Evolutionary conservation across 306 rosid genomes (phyloP).

Genomic region (Prunus mume): DNA sequence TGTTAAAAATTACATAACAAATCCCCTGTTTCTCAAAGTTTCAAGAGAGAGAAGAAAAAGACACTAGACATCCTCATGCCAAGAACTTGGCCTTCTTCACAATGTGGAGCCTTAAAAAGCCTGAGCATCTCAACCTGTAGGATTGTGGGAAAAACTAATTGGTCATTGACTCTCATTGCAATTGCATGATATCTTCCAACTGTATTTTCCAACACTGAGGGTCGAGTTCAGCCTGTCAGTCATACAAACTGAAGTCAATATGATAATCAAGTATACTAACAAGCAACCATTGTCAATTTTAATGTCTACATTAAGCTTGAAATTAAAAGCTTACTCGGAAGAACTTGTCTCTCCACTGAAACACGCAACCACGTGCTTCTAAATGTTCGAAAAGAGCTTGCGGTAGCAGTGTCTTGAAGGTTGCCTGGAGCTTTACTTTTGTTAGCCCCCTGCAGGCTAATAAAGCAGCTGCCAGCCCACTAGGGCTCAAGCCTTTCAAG

Average conservation of each 20-base stretch:
- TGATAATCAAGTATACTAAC: background rate
- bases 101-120: background rate
- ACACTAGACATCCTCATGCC: background rate
- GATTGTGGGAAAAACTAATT: conserved; percentile 12
- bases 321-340: conserved; percentile 53
- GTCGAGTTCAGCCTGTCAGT: conserved; percentile 84
- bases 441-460: conserved; percentile 67
- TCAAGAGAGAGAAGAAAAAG: background rate
- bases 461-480: conserved; percentile 76
- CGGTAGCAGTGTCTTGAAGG: conserved; percentile 56
- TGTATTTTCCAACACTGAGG: conserved; percentile 84
- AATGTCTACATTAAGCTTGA: background rate
- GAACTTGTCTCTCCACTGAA: conserved; percentile 86
- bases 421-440: conserved; percentile 83
- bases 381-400: conserved; percentile 58
- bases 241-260: conserved; percentile 24
- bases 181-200: conserved; percentile 58
- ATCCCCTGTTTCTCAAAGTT: background rate
- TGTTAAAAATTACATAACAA: background rate
- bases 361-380: conserved; percentile 77
- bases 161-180: background rate
- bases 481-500: conserved; percentile 61
- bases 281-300: background rate
- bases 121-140: background rate
- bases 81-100: background rate